Conservation (phyloP, 768 basidiomycete genomes). For the Gymnopilus junonius region DNA sequence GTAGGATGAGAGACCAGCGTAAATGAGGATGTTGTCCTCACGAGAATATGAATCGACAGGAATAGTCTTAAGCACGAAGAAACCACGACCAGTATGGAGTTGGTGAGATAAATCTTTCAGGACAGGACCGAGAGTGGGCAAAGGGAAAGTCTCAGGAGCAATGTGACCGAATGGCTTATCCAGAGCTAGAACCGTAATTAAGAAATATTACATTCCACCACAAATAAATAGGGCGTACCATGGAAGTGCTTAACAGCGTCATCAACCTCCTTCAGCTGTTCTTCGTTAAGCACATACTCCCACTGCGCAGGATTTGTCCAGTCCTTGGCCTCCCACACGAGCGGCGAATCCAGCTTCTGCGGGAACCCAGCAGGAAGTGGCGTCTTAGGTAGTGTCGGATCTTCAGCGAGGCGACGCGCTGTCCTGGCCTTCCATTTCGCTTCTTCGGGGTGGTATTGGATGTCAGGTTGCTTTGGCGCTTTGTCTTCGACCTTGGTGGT, state of each 20-base stretch:
- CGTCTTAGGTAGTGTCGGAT: conserved; percentile 34
- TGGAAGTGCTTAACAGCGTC: conserved; percentile 39
- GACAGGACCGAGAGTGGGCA: conserved; percentile 42
- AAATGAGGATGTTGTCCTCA: conserved; percentile 44
- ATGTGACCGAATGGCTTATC: conserved; percentile 32
- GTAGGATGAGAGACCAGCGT: conserved; percentile 38
- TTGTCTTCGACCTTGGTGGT: no score
- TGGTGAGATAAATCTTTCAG: conserved; percentile 40
- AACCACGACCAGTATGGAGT: conserved; percentile 47
- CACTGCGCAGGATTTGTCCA: conserved; percentile 43
- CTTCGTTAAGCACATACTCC: conserved; percentile 38
- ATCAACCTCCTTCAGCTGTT: conserved; percentile 42
- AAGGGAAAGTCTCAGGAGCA: conserved; percentile 42
- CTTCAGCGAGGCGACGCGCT: conserved; percentile 36
- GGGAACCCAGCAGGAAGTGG: conserved; percentile 43
- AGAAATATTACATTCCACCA: not conserved
- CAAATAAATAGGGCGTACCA: conserved; percentile 17
- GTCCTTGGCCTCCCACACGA: conserved; percentile 49
- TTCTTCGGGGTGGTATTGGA: conserved; percentile 43
- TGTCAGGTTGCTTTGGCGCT: conserved; percentile 37
- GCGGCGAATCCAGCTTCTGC: conserved; percentile 36
- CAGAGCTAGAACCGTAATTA: conserved; percentile 21
- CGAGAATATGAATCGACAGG: conserved; percentile 46
- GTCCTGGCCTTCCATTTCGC: conserved; percentile 43
- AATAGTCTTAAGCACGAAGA: conserved; percentile 50